phyloP scores from a whole-genome alignment of 345 rosid species.

The Excoecaria cochinchinensis region DNA sequence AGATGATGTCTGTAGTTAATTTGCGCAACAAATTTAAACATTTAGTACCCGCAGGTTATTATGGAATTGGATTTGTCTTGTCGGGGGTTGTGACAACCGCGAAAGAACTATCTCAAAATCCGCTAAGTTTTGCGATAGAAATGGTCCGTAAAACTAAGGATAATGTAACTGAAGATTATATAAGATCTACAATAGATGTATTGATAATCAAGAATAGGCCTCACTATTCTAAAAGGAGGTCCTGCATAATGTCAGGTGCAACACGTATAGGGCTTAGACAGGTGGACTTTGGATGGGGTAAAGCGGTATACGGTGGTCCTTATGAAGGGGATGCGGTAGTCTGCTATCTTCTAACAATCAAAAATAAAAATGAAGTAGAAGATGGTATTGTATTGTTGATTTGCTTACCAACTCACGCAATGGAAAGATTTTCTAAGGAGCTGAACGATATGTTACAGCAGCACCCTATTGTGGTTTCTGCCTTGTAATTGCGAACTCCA shows the following conservation, averaged over 20 bases:
- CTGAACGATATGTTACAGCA: background rate
- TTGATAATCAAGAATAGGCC: constrained; percentile 8
- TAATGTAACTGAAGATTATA: constrained; percentile 7
- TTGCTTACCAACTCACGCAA: background rate
- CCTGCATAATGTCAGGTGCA: background rate
- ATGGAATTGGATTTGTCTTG: constrained; percentile 36
- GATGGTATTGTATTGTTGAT: constrained; percentile 11
- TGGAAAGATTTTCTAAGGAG: constrained; percentile 17
- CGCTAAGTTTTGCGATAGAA: constrained; percentile 29
- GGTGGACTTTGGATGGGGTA: constrained; percentile 30
- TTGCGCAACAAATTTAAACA: background rate
- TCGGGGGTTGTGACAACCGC: constrained; percentile 26
- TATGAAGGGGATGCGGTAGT: background rate
- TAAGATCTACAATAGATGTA: constrained; percentile 8
- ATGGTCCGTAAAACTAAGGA: constrained; percentile 26
- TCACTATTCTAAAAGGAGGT: fast-evolving
- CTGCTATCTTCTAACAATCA: background rate
- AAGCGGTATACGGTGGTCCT: constrained; percentile 17
- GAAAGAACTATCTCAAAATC: constrained; percentile 5
- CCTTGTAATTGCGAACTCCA: too few species aligned
- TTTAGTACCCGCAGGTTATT: constrained; percentile 24
- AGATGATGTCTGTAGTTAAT: background rate
- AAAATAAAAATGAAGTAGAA: constrained; percentile 7
- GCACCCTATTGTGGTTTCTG: too few species aligned
- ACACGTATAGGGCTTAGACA: background rate